A percentile compares a stretch with the other conserved stretches of the same genome.
Evolutionary conservation across 495 filamentous ascomycete species (phyloP).

Genomic region (Aspergillus sparsus): DNA sequence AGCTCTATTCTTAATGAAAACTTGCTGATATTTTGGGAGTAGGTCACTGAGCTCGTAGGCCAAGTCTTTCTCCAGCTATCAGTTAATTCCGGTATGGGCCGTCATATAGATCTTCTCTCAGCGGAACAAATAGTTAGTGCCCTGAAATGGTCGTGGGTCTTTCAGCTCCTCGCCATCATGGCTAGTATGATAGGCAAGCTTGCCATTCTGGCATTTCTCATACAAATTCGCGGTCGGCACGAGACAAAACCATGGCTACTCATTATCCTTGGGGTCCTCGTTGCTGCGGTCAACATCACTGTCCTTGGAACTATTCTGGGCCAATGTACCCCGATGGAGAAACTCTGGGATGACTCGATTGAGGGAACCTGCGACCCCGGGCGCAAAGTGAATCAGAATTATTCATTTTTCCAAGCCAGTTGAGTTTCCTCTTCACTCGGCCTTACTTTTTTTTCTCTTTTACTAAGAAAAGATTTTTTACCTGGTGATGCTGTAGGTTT

Average conservation of each 20-base stretch:
- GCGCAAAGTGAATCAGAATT: conserved; percentile 25
- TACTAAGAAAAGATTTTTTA: not conserved
- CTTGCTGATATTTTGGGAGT: not conserved
- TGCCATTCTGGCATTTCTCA: conserved; percentile 34
- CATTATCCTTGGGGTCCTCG: conserved; percentile 30
- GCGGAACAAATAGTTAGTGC: conserved; percentile 19
- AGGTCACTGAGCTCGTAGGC: conserved; percentile 12
- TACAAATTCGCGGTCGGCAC: conserved; percentile 34
- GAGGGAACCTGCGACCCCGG: conserved; percentile 30
- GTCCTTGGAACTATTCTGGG: conserved; percentile 28
- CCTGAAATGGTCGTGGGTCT: conserved; percentile 35
- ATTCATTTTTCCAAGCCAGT: conserved; percentile 35
- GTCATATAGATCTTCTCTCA: conserved; percentile 26
- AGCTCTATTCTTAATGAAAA: not conserved
- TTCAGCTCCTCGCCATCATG: conserved; percentile 31
- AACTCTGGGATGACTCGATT: conserved; percentile 30
- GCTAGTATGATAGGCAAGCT: conserved; percentile 34
- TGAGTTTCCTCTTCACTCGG: conserved; percentile 5
- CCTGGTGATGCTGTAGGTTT: conserved; percentile 19
- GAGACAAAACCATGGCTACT: conserved; percentile 29
- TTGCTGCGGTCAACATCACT: conserved; percentile 27
- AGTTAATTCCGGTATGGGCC: conserved; percentile 32
- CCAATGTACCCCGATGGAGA: conserved; percentile 32
- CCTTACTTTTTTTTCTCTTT: not conserved
- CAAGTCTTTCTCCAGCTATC: conserved; percentile 28